Evolutionary conservation across 2,329 filamentous ascomycete genomes (phyloP), one percentile per base, ranked within the genome.

Genomic region (Aspergillus japonicus): DNA sequence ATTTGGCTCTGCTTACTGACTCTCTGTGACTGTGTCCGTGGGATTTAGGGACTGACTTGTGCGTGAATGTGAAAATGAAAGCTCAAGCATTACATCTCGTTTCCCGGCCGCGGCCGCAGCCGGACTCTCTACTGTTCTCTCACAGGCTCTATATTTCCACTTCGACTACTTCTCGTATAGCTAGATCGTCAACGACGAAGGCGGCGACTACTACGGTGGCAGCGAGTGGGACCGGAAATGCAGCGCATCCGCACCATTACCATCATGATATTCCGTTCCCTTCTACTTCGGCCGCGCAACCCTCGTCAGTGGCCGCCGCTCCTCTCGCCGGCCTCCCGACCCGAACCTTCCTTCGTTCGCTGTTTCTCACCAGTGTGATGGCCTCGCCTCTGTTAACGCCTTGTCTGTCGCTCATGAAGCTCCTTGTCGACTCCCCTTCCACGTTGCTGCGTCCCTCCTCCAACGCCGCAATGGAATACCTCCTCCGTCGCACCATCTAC

Each of bases 401-500:
- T 0, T 63, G 59, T n/a, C 47, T 67, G 1, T 66, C 68, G 4
- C 50, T 75, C 5, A 63, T 78, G 50, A 68, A 70, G 23, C 70
- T 65, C 14, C 69, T 78, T 35, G 70, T 74, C 2, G 71, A 75
- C 47, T 78, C 76, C 5, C 72, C 73, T n/a, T 74, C 71, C 0
- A 26, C 63, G 2, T 52, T 80, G 1, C 64, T 81, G 8, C 75
- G 77, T 54, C 76, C 78, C 0, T 77, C 80, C 33, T 69, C 65
- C 5, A 80, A 80, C 59, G 68, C 68, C 0, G 7, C 80, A 1
- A 64, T 82, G 5, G 71, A 75, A 24, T 70, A 72, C 51, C 60
- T 77, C 2, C 66, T 78, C 5, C 72, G 72, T 29, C 67, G 67
- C 11, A 62, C 77, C 2, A 71, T 82, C 10, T 82, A 82, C 61